These are phyloP conservation scores for Lipomyces anomalus DNA, from an alignment of 805 yeast species.

Conservation along the genomic window DNA sequence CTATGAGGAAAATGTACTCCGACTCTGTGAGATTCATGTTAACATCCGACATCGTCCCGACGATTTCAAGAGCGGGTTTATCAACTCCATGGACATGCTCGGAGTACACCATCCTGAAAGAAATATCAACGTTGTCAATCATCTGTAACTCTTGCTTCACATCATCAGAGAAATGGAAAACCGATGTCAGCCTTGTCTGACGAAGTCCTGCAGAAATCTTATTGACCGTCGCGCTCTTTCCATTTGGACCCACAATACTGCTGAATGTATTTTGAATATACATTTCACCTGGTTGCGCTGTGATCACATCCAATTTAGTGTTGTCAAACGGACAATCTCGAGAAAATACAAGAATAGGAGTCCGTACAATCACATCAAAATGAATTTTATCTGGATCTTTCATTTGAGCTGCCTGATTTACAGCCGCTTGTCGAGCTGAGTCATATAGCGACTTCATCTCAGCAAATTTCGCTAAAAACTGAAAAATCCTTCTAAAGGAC, in stretches of 20 bases:
- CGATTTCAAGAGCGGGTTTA: conserved; percentile 24
- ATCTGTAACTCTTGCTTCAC: conserved; percentile 54
- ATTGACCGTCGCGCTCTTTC: conserved; percentile 39
- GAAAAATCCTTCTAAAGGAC: conserved; percentile 61
- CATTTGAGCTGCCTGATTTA: conserved; percentile 68
- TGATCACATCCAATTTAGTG: conserved; percentile 53
- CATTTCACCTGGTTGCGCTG: conserved; percentile 77
- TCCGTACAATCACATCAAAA: conserved; percentile 63
- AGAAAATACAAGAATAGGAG: conserved; percentile 84
- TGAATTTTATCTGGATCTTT: conserved; percentile 55
- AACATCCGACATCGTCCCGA: conserved; percentile 27
- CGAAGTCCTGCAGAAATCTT: conserved; percentile 62
- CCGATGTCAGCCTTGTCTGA: conserved; percentile 62
- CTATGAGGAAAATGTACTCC: conserved; percentile 25
- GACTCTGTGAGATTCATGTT: conserved; percentile 24
- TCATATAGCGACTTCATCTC: conserved; percentile 88
- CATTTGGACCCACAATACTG: conserved; percentile 26
- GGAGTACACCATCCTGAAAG: conserved; percentile 36
- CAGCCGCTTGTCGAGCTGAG: conserved; percentile 79
- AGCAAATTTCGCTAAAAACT: conserved; percentile 66
- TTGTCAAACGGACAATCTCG: conserved; percentile 35
- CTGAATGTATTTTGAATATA: conserved; percentile 59
- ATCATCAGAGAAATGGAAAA: conserved; percentile 45
- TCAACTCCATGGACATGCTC: conserved; percentile 26
- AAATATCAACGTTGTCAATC: conserved; percentile 53